These are phyloP conservation scores for Nidularia pulvinata DNA, from an alignment of 768 basidiomycete genomes.

Conservation along the genomic window DNA sequence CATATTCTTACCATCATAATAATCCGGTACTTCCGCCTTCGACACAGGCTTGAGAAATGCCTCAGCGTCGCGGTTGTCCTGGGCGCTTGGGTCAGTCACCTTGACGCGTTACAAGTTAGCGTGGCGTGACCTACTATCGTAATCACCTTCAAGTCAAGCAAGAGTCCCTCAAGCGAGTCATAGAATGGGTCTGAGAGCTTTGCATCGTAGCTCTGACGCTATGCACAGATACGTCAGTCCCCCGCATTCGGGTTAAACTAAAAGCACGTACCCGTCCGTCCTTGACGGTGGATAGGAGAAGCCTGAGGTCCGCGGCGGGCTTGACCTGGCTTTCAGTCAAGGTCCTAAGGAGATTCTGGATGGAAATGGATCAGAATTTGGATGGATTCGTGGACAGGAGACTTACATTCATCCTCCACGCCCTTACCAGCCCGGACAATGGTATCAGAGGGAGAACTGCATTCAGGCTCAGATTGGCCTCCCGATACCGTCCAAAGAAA, in stretches of 20 bases:
- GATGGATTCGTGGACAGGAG: too few relatives aligned
- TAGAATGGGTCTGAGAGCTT: conserved; percentile 90
- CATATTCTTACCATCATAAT: conserved; percentile 75
- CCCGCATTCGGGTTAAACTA: conserved; percentile 9
- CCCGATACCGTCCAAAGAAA: too few relatives aligned
- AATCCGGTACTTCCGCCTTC: conserved; percentile 89
- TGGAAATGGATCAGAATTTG: too few relatives aligned
- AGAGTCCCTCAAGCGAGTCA: conserved; percentile 88
- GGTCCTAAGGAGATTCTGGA: conserved; percentile 91
- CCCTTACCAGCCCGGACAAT: too few relatives aligned
- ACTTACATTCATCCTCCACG: too few relatives aligned
- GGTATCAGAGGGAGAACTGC: too few relatives aligned
- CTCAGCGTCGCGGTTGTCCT: conserved; percentile 90
- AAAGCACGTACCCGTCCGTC: conserved; percentile 74
- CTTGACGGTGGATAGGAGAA: conserved; percentile 83
- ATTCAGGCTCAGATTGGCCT: too few relatives aligned
- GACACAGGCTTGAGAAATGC: conserved; percentile 94
- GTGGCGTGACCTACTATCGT: conserved; percentile 50
- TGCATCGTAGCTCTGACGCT: conserved; percentile 52
- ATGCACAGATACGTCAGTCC: conserved; percentile 9
- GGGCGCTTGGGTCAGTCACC: conserved; percentile 16
- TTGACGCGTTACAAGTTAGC: conserved; percentile 16
- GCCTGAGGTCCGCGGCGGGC: conserved; percentile 74
- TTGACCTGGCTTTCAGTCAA: conserved; percentile 78
- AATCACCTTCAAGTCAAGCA: conserved; percentile 81